Evolutionary conservation across 148 eudicot species (phyloP).

Genomic region (Hydrangea macrophylla): DNA sequence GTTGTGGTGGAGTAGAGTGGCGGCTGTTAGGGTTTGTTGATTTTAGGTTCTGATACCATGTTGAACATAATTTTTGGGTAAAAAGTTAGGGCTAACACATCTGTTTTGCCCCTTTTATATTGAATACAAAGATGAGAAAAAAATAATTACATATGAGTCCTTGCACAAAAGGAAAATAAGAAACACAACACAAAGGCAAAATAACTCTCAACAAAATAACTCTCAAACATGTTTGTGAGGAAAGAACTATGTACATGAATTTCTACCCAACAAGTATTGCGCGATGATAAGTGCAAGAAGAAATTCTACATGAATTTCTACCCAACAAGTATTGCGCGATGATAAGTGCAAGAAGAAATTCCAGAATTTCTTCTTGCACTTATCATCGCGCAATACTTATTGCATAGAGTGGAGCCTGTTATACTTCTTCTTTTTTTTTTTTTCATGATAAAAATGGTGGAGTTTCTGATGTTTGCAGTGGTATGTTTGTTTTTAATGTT

Average conservation of each 20-base stretch:
- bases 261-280: background rate
- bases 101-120: too few species aligned
- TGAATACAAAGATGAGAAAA: too few species aligned
- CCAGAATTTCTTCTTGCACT: background rate
- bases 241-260: background rate
- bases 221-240: background rate
- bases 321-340: background rate
- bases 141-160: background rate
- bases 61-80: too few species aligned
- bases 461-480: constrained; percentile 7
- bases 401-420: background rate
- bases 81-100: too few species aligned
- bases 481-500: constrained; percentile 11
- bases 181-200: too few species aligned
- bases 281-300: background rate
- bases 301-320: too few species aligned
- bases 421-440: background rate
- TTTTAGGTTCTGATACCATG: too few species aligned
- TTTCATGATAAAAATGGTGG: background rate
- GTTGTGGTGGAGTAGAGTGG: too few species aligned
- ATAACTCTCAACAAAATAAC: too few species aligned
- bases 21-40: too few species aligned
- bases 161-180: background rate
- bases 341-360: background rate
- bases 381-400: background rate